Evolutionary conservation across 2,329 filamentous ascomycete species (phyloP), one percentile per base, ranked within the genome.

Genomic region (Pestalotiopsis sp.): DNA sequence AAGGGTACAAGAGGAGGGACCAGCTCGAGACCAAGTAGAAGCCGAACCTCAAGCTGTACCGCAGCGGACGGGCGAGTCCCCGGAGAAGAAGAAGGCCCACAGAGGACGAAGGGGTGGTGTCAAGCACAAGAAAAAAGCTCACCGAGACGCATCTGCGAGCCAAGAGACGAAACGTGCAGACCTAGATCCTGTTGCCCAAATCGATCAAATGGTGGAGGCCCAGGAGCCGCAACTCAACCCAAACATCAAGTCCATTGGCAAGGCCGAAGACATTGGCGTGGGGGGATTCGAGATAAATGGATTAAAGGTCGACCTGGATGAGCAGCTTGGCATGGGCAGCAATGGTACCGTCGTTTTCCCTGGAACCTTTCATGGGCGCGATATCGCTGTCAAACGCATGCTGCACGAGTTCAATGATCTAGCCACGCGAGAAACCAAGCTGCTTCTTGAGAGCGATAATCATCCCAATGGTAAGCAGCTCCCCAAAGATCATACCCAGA

Each of bases 281-380:
- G 85, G 88, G 3, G 85, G 88, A 63, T 83, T 91, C 72, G 86
- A 84, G 66, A 89, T 92, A 77, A 89, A 88, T 38, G 88, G 86
- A 68, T 86, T 92, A 1, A 87, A 90, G 73, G 89, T 92, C 66
- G 86, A 91, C 71, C 86, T 87, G 59, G 86, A 90, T 60, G 83
- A 87, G 73, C 87, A 91, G 71, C 83, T 92, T 38, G 90, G 90
- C 25, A 91, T 93, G 69, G 96, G 96, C 67, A 98, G 95, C 79
- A 97, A 98, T 77, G 96, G 96, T n/a, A 99, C 96, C 0, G 90
- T 97, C 66, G 96, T 99, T 0, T 98, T 96, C 79, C 92, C 93
- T 63, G 96, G 96, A n/a, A 93, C 91, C 66, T 98, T 97, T 78
- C 96, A 97, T 78, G 94, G 94, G 27, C 91, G 95, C 64, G 92